Base-by-base conservation (phyloP, 129 eudicot species). In the Chrysanthemum lavandulifolium region DNA sequence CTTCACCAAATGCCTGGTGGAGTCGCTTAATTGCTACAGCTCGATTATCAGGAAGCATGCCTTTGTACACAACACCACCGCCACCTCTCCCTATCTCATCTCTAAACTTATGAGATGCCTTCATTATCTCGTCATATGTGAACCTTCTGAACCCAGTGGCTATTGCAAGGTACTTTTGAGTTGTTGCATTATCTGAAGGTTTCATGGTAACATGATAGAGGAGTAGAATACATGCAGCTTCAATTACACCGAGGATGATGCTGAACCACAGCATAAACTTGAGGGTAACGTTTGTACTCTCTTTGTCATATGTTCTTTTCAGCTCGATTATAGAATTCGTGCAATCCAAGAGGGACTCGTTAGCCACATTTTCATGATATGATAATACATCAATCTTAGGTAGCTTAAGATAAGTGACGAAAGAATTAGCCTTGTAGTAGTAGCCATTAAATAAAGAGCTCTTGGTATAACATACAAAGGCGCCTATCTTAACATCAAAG, bases 211-310 rank as follows among this genome's bases (percentile, higher is more conserved):
- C n/a, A 61, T 61, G 29, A 3, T 13, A 14, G 48, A 61, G 13
- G 8, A 61, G 7, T 29, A 61, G 9, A 29, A 61, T 29, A 18
- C 67, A 13, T 61, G 67, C n/a, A 61, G 5, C 48, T 61, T 61
- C 67, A 13, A 13, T 13, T 2, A 31, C 45, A 61, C 67, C 67
- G 8, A 61, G 19, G 18, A 61, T 61, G 48, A 29, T 61, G 12
- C 67, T 61, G n/a, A 61, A 61, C 67, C 67, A 61, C 67, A 61
- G 13, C 45, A 61, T 25, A 43, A 61, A 61, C 21, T 13, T 61
- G 8, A 61, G n/a, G 33, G 67, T 25, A n/a, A 21, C 48, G 4
- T 61, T 61, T 29, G 19, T 16, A 29, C 67, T 61, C 67, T 61
- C 33, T 61, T 6, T 13, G 12, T 6, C 67, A 11, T 61, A 61